Evolutionary conservation across 228 moss, liverwort and hornwort species (phyloP).

Genomic region (Sphagnum magellanicum): DNA sequence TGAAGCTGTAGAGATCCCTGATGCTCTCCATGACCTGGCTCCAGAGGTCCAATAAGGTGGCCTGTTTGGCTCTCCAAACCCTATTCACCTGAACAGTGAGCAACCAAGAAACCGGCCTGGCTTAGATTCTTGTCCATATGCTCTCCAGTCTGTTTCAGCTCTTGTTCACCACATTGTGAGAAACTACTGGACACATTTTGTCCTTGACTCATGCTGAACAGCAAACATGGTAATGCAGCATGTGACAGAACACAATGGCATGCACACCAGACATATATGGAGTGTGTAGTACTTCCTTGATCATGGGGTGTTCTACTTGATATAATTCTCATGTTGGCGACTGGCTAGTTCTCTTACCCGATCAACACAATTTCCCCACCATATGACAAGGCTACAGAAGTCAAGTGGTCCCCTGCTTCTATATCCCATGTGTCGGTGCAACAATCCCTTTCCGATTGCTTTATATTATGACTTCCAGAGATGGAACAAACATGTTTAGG

Average conservation of each 20-base stretch:
- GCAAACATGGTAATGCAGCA: not conserved
- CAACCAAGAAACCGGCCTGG: not conserved
- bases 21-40: slow-evolving; percentile 22
- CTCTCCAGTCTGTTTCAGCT: not conserved
- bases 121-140: not conserved
- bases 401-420: no score
- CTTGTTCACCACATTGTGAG: not conserved
- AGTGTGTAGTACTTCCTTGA: no score
- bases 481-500: no score
- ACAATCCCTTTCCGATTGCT: no score
- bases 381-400: no score
- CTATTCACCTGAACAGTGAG: slow-evolving; percentile 34
- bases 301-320: no score
- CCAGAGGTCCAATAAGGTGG: slow-evolving; percentile 35
- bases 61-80: slow-evolving; percentile 33
- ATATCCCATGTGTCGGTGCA: no score
- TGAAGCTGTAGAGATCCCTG: slow-evolving; percentile 22
- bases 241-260: not conserved
- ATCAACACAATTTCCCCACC: no score
- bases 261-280: no score
- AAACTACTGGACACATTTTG: not conserved
- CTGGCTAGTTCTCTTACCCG: no score
- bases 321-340: no score
- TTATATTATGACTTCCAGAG: no score
- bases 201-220: not conserved